Conservation (phyloP, 1,139 yeast species). For the Yamadazyma taylorii region DNA sequence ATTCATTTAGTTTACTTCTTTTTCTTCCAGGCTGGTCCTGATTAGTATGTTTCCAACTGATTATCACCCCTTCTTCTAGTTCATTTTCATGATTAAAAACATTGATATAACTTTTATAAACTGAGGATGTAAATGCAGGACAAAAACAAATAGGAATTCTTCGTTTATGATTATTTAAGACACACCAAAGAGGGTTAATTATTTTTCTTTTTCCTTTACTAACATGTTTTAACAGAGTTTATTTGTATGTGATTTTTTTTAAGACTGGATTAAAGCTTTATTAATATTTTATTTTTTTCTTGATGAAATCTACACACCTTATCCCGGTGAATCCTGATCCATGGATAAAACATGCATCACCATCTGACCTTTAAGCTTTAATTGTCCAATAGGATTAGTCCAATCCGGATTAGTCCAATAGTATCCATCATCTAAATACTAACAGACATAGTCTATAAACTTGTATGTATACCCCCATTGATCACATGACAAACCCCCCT, state of each 20-base stretch:
- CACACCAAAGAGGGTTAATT: background rate
- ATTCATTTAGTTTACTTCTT: background rate
- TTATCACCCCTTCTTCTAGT: background rate
- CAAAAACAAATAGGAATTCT: conserved; percentile 59
- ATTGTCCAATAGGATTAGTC: too few species aligned
- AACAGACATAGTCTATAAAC: conserved; percentile 6
- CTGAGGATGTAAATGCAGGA: conserved; percentile 73
- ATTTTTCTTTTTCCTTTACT: background rate
- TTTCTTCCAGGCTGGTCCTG: background rate
- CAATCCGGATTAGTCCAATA: too few species aligned
- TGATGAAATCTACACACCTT: conserved; percentile 47
- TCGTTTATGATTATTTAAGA: conserved; percentile 53
- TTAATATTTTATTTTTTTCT: conserved; percentile 17
- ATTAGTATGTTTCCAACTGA: background rate
- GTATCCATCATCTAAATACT: too few species aligned
- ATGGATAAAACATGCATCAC: conserved; percentile 85
- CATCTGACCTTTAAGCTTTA: conserved; percentile 58
- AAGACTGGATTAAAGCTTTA: too few species aligned
- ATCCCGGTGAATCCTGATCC: conserved; percentile 69
- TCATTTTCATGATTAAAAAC: conserved; percentile 14
- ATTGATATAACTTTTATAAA: conserved; percentile 18
- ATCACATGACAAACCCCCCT: too few species aligned
- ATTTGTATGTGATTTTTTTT: too few species aligned
- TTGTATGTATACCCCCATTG: conserved; percentile 13
- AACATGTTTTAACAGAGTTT: too few species aligned